These are phyloP conservation scores for Podospora bellae-mahoneyi DNA, from an alignment of 495 filamentous ascomycete genomes.

Conservation along the genomic window DNA sequence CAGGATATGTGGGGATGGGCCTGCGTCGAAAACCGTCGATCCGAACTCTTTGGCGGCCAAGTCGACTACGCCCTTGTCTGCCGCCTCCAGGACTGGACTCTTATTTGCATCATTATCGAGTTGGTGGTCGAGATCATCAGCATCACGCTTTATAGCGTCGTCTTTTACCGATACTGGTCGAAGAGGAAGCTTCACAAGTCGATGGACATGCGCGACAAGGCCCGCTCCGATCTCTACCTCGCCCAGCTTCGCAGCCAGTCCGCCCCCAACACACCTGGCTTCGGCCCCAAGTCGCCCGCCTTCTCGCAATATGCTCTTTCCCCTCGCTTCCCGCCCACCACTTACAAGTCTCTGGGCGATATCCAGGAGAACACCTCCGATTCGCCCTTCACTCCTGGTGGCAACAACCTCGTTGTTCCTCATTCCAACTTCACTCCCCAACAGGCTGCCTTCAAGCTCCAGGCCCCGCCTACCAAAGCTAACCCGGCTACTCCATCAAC, in stretches of 20 bases:
- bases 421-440: slow-evolving; percentile 42
- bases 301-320: slow-evolving; percentile 52
- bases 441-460: slow-evolving; percentile 67
- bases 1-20: slow-evolving; percentile 97
- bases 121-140: slow-evolving; percentile 88
- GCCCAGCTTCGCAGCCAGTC: slow-evolving; percentile 90
- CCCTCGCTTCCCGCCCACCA: slow-evolving; percentile 52
- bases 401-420: slow-evolving; percentile 41
- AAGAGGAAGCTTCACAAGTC: slow-evolving; percentile 92
- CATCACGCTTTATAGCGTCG: slow-evolving; percentile 85
- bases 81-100: slow-evolving; percentile 91
- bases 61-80: slow-evolving; percentile 92
- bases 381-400: slow-evolving; percentile 47
- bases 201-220: slow-evolving; percentile 92
- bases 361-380: slow-evolving; percentile 40
- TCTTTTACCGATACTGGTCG: slow-evolving; percentile 94
- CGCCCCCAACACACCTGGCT: slow-evolving; percentile 89
- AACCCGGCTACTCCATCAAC: slow-evolving; percentile 70
- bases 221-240: slow-evolving; percentile 90
- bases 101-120: slow-evolving; percentile 97
- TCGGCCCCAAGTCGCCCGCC: slow-evolving; percentile 61
- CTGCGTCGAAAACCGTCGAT: slow-evolving; percentile 80
- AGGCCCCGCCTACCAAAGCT: slow-evolving; percentile 74
- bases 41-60: slow-evolving; percentile 67
- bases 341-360: slow-evolving; percentile 47